phyloP scores from a whole-genome alignment of 1,284 basidiomycete genomes.

The Takashimella koratensis region DNA sequence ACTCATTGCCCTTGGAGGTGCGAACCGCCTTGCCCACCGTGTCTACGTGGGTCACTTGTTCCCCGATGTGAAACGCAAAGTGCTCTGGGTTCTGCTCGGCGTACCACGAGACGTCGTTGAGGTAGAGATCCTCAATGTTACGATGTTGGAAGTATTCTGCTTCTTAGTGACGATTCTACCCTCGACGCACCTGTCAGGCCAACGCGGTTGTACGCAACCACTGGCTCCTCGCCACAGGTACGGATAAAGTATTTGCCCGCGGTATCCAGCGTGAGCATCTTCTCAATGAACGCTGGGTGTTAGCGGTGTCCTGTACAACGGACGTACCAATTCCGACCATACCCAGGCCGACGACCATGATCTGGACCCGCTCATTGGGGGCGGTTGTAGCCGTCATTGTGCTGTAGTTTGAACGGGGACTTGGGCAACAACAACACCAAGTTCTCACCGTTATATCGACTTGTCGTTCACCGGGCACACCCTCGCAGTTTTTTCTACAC shows the following conservation, averaged over 20 bases:
- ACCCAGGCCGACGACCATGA: conserved; percentile 62
- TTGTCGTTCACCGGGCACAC: too few species aligned
- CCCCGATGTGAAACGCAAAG: conserved; percentile 56
- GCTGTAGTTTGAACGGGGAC: too few species aligned
- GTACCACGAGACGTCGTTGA: conserved; percentile 58
- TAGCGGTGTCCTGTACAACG: too few species aligned
- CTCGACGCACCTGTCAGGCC: conserved; percentile 53
- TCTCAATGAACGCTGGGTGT: conserved; percentile 66
- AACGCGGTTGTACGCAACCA: conserved; percentile 51
- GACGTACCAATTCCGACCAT: conserved; percentile 64
- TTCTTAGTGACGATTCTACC: not conserved
- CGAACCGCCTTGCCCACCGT: conserved; percentile 52
- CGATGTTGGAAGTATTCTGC: conserved; percentile 61
- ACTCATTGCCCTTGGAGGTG: conserved; percentile 54
- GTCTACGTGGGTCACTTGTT: conserved; percentile 57
- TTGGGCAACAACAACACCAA: too few species aligned
- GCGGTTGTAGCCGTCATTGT: too few species aligned
- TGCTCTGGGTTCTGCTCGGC: conserved; percentile 56
- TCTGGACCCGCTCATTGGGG: conserved; percentile 21
- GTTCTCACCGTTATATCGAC: too few species aligned
- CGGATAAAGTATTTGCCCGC: conserved; percentile 56
- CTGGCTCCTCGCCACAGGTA: conserved; percentile 60
- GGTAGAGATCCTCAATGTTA: conserved; percentile 62
- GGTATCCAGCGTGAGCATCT: conserved; percentile 59
- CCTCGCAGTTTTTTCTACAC: too few species aligned